phyloP scores from a whole-genome alignment of 106 monocot species.

The Dendrobium nobile region DNA sequence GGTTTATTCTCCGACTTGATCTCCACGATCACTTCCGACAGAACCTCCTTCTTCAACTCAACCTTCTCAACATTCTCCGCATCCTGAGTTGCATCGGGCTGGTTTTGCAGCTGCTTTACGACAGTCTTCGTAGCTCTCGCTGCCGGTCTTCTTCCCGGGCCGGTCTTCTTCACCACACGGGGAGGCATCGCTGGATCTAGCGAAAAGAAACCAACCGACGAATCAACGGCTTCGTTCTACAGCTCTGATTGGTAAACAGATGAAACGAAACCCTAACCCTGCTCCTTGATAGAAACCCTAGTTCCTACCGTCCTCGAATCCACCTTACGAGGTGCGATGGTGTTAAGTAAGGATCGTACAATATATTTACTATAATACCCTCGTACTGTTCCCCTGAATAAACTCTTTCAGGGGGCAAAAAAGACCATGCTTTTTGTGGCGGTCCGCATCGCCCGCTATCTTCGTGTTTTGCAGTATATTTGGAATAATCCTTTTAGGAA shows the following conservation, averaged over 20 bases:
- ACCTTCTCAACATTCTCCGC: background rate
- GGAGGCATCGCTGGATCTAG: constrained; percentile 8
- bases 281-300: background rate
- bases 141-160: background rate
- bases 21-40: background rate
- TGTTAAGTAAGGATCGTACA: background rate
- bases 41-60: background rate
- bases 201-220: background rate
- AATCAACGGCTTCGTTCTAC: background rate
- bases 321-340: background rate
- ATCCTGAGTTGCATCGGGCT: background rate
- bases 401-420: background rate
- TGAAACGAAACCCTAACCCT: constrained; percentile 3
- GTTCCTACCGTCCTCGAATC: background rate
- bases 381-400: background rate
- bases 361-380: background rate
- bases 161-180: background rate
- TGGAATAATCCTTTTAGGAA: too few relatives aligned
- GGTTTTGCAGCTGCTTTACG: background rate
- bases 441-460: too few relatives aligned
- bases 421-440: background rate
- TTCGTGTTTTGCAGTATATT: too few relatives aligned
- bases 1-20: background rate
- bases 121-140: background rate
- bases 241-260: background rate